Evolutionary conservation across 1,139 yeast species (phyloP), one percentile per base, ranked within the genome.

Genomic region (Zygoascus sp.): DNA sequence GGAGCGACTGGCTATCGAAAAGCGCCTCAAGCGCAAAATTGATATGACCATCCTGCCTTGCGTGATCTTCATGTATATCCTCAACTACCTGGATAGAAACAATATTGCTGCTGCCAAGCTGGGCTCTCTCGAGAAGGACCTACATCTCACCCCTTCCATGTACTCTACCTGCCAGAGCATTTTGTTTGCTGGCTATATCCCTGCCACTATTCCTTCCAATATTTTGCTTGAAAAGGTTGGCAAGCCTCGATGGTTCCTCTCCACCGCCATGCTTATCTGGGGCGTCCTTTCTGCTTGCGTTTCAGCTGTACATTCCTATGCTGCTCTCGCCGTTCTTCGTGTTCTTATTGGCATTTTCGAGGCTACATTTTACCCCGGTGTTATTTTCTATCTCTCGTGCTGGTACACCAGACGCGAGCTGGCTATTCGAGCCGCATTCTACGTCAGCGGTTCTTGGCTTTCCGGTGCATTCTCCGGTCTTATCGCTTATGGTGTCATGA

Each of bases 91-190:
- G 54, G 86, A 81, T 61, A 65, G 84, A 57, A 77, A 77, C 58
- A 79, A 78, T 58, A 76, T 80, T 53, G 83, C 82, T 8, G 70
- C 77, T 48, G 84, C 85, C 0, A 71, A 81, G 56, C 64, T 78
- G 23, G 83, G 80, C 46, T 78, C 79, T 2, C 63, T 80, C 47
- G 80, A 76, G 60, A 69, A 70, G 36, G 84, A 80, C 53, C 65
- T 80, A 43, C 69, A 74, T 8, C 64, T 80, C 48, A 58, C 61
- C 8, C 77, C 80, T 2, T 63, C 67, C 42, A 75, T 80, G 58
- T 80, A 76, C 60, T 79, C 79, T 59, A 76, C 79, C 5, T 69
- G 76, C 58, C 73, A 79, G 53, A 73, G 81, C 20, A 72, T 80
- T 48, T 68, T 80, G 44, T 80, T 77, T 53, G 81, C 80, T 23